Base-by-base conservation (phyloP, 345 rosid species). In the Salix exigua region DNA sequence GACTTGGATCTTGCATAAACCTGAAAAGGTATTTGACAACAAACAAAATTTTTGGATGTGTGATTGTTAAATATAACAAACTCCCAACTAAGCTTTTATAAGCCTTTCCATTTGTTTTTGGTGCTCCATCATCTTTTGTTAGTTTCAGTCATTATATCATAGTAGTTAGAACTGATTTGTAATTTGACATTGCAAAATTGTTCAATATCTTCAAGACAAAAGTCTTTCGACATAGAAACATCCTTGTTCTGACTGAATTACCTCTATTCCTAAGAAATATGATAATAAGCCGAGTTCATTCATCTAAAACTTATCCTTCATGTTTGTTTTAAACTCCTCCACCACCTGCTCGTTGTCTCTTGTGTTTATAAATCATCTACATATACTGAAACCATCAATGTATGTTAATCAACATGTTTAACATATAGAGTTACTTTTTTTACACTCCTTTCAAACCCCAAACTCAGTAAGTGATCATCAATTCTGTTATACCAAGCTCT, bases 381-480 rank as follows among this genome's bases (percentile, higher is more conserved):
- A 38, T 38, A 7, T 1, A 38, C 40, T 38, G 1, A 7, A 0
- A 38, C 10, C 1, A 38, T 38, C 1, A 0, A 2, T 7, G 0
- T 7, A 38, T 38, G 10, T 7, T 38, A 1, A 7, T 1, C 9
- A 38, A 38, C 40, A 38, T 38, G 2, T 9, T 38, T 38, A 8
- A 38, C 9, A 38, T 38, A 38, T 1, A 38, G 7, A 38, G 40
- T 38, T 7, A 7, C 10, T 1, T 48, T 3, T 48, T 17, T 70
- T 7, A 2, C 5, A 18, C 62, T 70, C 5, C 9, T 48, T 6
- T 7, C 23, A 30, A 70, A 70, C 0, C 26, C 40, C 8, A 17
- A 16, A 0, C 50, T 8, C 7, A 28, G 7, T 0, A 70, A 0
- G 1, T 70, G 18, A 0, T 6, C 1, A 18, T 70, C 26, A 5